phyloP scores from a whole-genome alignment of 768 basidiomycete genomes.

The Phaeotremella fagi region DNA sequence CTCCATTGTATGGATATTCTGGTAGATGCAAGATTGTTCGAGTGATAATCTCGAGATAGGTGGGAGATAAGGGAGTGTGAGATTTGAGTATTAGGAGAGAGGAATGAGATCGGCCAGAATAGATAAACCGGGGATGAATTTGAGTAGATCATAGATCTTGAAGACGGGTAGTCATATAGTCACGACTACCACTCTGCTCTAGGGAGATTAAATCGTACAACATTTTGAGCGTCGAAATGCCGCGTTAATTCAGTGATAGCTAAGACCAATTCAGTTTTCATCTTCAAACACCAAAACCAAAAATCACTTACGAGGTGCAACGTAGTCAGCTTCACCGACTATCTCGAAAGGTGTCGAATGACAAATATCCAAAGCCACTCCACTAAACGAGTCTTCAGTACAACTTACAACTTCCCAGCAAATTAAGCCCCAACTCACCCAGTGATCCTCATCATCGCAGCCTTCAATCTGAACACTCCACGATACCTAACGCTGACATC shows the following conservation, averaged over 20 bases:
- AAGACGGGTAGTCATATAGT: too few relatives aligned
- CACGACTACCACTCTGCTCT: conserved; percentile 31
- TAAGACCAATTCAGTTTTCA: conserved; percentile 6
- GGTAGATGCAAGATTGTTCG: too few relatives aligned
- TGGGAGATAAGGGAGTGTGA: too few relatives aligned
- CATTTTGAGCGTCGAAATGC: conserved; percentile 59
- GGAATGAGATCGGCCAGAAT: too few relatives aligned
- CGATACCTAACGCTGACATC: conserved; percentile 79
- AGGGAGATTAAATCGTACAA: conserved; percentile 45
- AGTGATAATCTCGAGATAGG: too few relatives aligned
- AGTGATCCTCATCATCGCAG: conserved; percentile 68
- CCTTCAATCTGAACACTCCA: conserved; percentile 69
- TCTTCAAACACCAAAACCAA: conserved; percentile 23
- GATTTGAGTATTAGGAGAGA: too few relatives aligned
- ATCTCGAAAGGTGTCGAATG: conserved; percentile 75
- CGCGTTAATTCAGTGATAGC: conserved; percentile 56
- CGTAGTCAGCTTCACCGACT: conserved; percentile 65
- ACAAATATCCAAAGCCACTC: conserved; percentile 65
- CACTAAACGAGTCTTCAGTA: conserved; percentile 46
- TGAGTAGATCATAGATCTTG: too few relatives aligned
- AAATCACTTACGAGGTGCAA: conserved; percentile 65
- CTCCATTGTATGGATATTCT: too few relatives aligned
- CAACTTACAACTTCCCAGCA: not conserved
- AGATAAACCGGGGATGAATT: too few relatives aligned
- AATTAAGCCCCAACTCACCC: conserved; percentile 55